Evolutionary conservation across 1,284 basidiomycete species (phyloP).

Genomic region (Leccinum angustisporum): DNA sequence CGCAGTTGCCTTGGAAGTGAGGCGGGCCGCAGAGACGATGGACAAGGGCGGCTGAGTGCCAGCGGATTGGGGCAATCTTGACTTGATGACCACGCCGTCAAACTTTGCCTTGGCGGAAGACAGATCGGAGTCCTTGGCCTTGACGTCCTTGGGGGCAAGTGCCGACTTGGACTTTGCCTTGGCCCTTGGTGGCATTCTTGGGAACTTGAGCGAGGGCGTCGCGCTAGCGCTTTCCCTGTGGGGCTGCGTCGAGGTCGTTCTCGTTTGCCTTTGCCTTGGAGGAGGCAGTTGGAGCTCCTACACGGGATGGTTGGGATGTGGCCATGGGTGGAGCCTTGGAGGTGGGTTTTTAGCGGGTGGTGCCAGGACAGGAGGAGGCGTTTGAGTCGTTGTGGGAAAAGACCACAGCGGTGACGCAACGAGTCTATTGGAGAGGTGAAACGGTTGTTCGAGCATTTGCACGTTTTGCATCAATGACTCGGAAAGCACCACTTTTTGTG

Average conservation of each 20-base stretch:
- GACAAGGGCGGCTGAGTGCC: slow-evolving; percentile 40
- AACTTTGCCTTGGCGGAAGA: slow-evolving; percentile 42
- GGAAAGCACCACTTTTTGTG: no score
- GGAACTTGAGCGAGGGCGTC: slow-evolving; percentile 64
- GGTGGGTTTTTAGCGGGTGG: slow-evolving; percentile 59
- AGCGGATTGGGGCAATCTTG: slow-evolving; percentile 37
- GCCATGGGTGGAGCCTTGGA: slow-evolving; percentile 38
- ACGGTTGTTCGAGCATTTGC: no score
- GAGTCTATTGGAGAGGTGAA: no score
- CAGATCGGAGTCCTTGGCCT: slow-evolving; percentile 47
- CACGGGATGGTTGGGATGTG: no score
- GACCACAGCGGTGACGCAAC: slow-evolving; percentile 24
- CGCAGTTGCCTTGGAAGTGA: slow-evolving; percentile 23
- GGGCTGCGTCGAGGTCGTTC: slow-evolving; percentile 42
- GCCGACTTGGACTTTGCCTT: slow-evolving; percentile 40
- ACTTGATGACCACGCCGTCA: slow-evolving; percentile 55
- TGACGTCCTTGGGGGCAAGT: slow-evolving; percentile 33
- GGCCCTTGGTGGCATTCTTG: slow-evolving; percentile 38
- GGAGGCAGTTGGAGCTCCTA: no score
- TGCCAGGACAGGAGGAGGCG: slow-evolving; percentile 51
- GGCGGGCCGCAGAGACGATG: slow-evolving; percentile 36
- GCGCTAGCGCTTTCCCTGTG: slow-evolving; percentile 67
- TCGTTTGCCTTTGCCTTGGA: slow-evolving; percentile 47
- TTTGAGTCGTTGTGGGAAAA: slow-evolving; percentile 58
- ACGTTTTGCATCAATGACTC: no score